Base-by-base conservation (phyloP, 2,329 filamentous ascomycete species). In the Fusarium sp. region DNA sequence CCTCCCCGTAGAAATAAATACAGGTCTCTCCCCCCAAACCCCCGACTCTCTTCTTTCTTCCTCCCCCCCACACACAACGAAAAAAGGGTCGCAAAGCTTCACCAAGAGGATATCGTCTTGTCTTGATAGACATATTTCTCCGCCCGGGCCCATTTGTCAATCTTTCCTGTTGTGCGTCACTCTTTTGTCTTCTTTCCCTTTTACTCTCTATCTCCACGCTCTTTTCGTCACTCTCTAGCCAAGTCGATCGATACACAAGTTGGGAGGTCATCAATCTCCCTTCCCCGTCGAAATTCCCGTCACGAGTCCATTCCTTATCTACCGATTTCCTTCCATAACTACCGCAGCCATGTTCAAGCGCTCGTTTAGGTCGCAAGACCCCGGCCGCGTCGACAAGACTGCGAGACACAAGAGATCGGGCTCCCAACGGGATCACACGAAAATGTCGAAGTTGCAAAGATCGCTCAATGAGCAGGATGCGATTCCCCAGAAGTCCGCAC, bases 361-460 rank as follows among this genome's bases (percentile, higher is more conserved):
- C 79, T 94, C 94, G 77, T 94, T 96, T 83, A 86, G 90, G 80
- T 90, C 91, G 73, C 91, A 90, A 80, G 91, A 95, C 75, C 80
- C 79, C 71, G 76, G 75, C 81, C 92, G 94, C 77, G 92, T 94
- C 80, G 92, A 93, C 84, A 97, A 97, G 89, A 86, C 91, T 81
- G 86, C 89, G 80, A 94, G 93, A 85, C 86, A 91, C 85, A 96
- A 91, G 86, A 86, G 84, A 77, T 78, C 77, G 68, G 77, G 76
- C 73, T 81, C 82, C 68, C 75, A 79, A 67, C 89, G 91, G 85
- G 92, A 95, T 83, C 86, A 89, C 76, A 86, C 89, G 81, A 96
- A 94, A 87, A 84, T 90, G 77, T 86, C 87, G 86, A 96, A 92
- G 88, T 86, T 96, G 87, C 90, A 95, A 82, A 91, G 92, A 84